These are phyloP conservation scores for Cotoneaster glaucophyllus DNA, from an alignment of 306 rosid genomes.

Conservation along the genomic window DNA sequence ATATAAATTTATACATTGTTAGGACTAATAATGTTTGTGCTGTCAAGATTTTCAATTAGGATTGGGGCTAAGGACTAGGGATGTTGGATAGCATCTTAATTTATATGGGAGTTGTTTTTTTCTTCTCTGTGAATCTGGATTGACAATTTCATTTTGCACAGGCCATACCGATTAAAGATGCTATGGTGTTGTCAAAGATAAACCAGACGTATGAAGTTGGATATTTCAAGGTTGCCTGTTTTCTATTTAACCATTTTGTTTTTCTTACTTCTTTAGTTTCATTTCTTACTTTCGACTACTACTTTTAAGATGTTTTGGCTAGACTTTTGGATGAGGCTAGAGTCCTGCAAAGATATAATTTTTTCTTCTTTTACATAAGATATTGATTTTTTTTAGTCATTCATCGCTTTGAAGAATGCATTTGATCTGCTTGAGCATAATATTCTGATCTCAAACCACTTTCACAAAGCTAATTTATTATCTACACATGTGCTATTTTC, in stretches of 20 bases:
- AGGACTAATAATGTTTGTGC: no score
- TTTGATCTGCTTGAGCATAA: no score
- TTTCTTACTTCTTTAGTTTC: slow-evolving; percentile 6
- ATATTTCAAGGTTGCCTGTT: slow-evolving; percentile 62
- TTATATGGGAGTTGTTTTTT: not conserved
- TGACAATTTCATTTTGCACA: slow-evolving; percentile 22
- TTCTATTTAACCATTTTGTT: not conserved
- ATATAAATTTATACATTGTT: no score
- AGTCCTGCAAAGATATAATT: not conserved
- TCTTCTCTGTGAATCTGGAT: not conserved
- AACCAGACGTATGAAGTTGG: slow-evolving; percentile 95
- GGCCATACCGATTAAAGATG: slow-evolving; percentile 90
- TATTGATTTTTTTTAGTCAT: no score
- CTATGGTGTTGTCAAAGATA: slow-evolving; percentile 70
- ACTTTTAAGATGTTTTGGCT: slow-evolving; percentile 78
- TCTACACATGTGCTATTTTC: no score
- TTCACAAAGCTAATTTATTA: no score
- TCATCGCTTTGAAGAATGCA: no score
- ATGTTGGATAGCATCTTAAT: slow-evolving; percentile 1
- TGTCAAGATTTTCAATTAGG: no score
- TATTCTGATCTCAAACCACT: no score
- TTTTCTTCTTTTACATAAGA: no score
- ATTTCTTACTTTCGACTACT: slow-evolving; percentile 23
- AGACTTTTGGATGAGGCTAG: slow-evolving; percentile 74
- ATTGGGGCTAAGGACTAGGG: not conserved